Conservation (phyloP, 805 yeast genomes). For the Scheffersomyces stipitis region DNA sequence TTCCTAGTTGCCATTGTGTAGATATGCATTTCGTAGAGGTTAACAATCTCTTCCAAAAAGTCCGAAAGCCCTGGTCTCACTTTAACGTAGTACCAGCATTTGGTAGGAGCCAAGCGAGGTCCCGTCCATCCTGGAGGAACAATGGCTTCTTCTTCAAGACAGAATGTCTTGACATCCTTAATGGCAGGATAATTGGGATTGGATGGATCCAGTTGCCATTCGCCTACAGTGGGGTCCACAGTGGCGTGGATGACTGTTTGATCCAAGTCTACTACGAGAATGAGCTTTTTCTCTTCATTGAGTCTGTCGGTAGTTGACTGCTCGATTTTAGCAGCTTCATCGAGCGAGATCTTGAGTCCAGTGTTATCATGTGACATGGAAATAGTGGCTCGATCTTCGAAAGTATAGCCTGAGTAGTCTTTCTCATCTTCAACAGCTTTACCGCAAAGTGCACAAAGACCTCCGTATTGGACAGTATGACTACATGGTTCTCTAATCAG, state of each 20-base stretch:
- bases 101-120: conserved; percentile 54
- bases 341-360: conserved; percentile 76
- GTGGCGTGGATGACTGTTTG: conserved; percentile 98
- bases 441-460: conserved; percentile 93
- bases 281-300: conserved; percentile 62
- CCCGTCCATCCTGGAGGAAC: conserved; percentile 60
- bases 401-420: conserved; percentile 72
- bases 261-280: conserved; percentile 92
- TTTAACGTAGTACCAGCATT: conserved; percentile 90
- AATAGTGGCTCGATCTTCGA: conserved; percentile 76
- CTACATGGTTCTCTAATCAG: conserved; percentile 78
- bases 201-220: conserved; percentile 85
- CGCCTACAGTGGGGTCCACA: conserved; percentile 95
- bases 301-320: conserved; percentile 61
- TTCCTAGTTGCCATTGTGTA: conserved; percentile 98
- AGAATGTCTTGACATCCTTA: conserved; percentile 75
- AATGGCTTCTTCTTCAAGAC: conserved; percentile 72
- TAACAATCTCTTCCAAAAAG: conserved; percentile 63
- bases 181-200: conserved; percentile 86
- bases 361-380: conserved; percentile 88
- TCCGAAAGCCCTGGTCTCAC: conserved; percentile 81
- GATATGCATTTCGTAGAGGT: conserved; percentile 84
- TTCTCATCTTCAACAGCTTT: conserved; percentile 63
- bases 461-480: conserved; percentile 92
- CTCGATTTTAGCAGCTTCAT: conserved; percentile 86